Conservation (phyloP, 441 rosid genomes). For the Metrosideros polymorpha region DNA sequence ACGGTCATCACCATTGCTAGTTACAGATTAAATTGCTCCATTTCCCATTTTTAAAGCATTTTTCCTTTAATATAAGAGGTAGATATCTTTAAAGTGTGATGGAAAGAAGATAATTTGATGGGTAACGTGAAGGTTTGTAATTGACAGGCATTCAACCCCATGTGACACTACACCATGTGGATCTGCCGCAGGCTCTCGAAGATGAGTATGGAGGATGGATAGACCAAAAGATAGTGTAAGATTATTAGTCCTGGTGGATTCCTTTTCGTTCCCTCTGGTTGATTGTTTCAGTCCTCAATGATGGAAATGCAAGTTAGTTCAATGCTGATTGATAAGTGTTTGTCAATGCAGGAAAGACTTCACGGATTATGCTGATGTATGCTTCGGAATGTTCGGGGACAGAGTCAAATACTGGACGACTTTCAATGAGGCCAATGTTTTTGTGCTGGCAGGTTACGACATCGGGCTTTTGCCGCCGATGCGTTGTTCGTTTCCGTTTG, state of each 20-base stretch:
- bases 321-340: neutral
- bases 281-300: neutral
- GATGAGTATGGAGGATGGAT: slow-evolving; percentile 7
- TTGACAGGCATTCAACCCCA: slow-evolving; percentile 5
- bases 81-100: neutral
- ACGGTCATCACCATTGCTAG: neutral
- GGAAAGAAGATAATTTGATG: neutral
- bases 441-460: slow-evolving; percentile 40
- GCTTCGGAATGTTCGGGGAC: slow-evolving; percentile 10
- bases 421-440: slow-evolving; percentile 23
- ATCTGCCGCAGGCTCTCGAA: slow-evolving; percentile 7
- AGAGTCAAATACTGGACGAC: slow-evolving; percentile 6
- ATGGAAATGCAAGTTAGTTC: neutral
- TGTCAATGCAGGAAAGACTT: slow-evolving; percentile 1
- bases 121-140: neutral
- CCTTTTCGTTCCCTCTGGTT: neutral
- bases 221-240: neutral
- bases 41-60: neutral
- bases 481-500: slow-evolving; percentile 38
- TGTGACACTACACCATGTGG: slow-evolving; percentile 1
- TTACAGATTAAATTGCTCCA: neutral
- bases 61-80: neutral
- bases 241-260: neutral
- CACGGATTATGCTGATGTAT: slow-evolving; percentile 3
- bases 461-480: slow-evolving; percentile 34